phyloP scores from a whole-genome alignment of 2,329 filamentous ascomycete genomes.

The Chaetomiaceae sp. region DNA sequence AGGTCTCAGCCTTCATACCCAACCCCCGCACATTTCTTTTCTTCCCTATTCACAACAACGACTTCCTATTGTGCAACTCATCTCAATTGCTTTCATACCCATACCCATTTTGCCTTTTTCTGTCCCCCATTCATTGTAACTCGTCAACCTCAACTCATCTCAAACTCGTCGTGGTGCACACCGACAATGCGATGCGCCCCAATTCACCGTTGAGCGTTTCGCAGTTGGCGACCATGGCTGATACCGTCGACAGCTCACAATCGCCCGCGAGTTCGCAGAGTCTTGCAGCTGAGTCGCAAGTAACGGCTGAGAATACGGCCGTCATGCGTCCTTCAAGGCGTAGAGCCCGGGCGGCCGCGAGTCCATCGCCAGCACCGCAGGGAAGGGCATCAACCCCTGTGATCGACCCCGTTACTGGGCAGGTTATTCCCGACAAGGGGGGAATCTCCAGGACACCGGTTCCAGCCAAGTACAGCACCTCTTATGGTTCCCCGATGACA shows the following conservation, averaged over 20 bases:
- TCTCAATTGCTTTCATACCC: not conserved
- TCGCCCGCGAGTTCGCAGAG: not conserved
- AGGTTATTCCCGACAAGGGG: not conserved
- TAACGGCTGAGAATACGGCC: not conserved
- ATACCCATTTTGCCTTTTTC: not conserved
- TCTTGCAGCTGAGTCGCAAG: not conserved
- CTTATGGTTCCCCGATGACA: constrained; percentile 29
- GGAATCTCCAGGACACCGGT: constrained; percentile 11
- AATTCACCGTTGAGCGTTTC: not conserved
- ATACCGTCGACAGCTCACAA: constrained; percentile 2
- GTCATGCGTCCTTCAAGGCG: constrained; percentile 19
- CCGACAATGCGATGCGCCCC: not conserved
- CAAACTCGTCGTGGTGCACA: not conserved
- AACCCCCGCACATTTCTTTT: not conserved
- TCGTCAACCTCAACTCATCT: not conserved
- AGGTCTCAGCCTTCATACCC: not conserved
- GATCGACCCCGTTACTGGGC: not conserved
- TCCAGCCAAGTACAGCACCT: constrained; percentile 28
- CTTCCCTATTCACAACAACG: not conserved
- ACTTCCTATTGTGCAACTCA: not conserved
- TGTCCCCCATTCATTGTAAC: not conserved
- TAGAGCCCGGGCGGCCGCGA: constrained; percentile 6
- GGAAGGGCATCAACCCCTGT: not conserved
- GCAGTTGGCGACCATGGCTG: constrained; percentile 3
- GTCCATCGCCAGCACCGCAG: constrained; percentile 15